Evolutionary conservation across 345 rosid genomes (phyloP).

Genomic region (Passiflora organensis): DNA sequence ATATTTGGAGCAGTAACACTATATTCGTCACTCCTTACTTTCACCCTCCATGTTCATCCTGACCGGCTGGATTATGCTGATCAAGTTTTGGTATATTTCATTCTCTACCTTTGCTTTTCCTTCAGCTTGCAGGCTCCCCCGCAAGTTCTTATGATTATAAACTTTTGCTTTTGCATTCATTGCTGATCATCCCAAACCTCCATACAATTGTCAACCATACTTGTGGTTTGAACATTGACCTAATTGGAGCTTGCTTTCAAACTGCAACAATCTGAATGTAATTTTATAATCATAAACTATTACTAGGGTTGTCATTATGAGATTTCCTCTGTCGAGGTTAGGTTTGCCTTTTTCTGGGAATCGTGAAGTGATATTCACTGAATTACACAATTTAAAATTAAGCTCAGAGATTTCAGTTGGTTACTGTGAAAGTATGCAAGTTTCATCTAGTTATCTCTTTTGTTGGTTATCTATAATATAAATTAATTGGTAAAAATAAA

Average conservation of each 20-base stretch:
- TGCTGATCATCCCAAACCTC: no score
- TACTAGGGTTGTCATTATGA: no score
- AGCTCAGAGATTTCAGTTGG: background rate
- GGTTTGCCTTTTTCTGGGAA: background rate
- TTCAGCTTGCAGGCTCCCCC: no score
- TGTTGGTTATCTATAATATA: no score
- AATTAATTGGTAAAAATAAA: no score
- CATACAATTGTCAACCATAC: no score
- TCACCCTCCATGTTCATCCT: constrained; percentile 97
- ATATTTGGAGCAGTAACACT: constrained; percentile 84
- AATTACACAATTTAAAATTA: background rate
- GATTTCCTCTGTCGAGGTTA: background rate
- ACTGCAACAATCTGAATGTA: background rate
- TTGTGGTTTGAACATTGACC: background rate
- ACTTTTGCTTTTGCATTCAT: no score
- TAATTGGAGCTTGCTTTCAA: background rate
- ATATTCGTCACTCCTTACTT: constrained; percentile 94
- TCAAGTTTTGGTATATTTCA: constrained; percentile 81
- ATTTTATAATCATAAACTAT: no score
- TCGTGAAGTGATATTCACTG: background rate
- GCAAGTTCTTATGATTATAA: no score
- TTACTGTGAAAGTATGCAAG: background rate
- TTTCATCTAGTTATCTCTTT: background rate
- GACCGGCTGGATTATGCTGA: constrained; percentile 99
- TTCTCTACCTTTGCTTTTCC: background rate